Evolutionary conservation across 2,329 filamentous ascomycete species (phyloP).

Genomic region (Xylaria sp.): DNA sequence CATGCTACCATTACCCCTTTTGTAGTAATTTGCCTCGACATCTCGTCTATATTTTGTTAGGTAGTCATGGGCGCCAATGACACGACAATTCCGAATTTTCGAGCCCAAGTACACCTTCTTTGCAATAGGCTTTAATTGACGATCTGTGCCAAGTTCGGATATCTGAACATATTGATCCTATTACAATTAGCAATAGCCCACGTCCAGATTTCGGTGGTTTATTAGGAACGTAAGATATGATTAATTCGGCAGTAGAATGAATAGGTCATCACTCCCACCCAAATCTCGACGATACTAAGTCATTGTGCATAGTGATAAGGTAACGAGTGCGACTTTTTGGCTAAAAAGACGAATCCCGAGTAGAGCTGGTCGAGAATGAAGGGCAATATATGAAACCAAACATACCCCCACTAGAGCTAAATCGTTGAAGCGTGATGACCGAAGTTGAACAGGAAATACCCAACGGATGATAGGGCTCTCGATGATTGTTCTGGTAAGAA

Average conservation of each 20-base stretch:
- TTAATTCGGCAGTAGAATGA: background rate
- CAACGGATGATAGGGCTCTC: slow-evolving; percentile 79
- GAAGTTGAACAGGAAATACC: slow-evolving; percentile 82
- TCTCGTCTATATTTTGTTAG: slow-evolving; percentile 46
- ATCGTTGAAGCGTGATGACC: slow-evolving; percentile 77
- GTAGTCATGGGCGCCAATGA: slow-evolving; percentile 70
- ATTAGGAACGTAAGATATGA: background rate
- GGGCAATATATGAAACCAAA: slow-evolving; percentile 44
- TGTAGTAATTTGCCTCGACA: slow-evolving; percentile 11
- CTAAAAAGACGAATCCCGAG: background rate
- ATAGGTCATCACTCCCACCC: background rate
- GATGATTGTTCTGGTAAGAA: slow-evolving; percentile 82
- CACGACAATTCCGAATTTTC: slow-evolving; percentile 80
- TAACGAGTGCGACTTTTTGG: background rate
- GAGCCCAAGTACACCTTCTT: slow-evolving; percentile 81
- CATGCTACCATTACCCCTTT: slow-evolving; percentile 54
- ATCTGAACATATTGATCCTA: slow-evolving; percentile 84
- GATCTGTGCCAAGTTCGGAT: slow-evolving; percentile 75
- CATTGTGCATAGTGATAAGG: background rate
- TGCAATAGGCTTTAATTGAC: slow-evolving; percentile 78
- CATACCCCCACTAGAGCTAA: slow-evolving; percentile 85
- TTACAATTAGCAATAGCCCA: slow-evolving; percentile 24
- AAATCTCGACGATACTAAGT: background rate
- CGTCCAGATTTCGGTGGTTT: background rate
- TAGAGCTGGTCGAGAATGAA: background rate